These are phyloP conservation scores for Groenewaldozyma auringiensis DNA, from an alignment of 1,139 yeast species.

Conservation along the genomic window DNA sequence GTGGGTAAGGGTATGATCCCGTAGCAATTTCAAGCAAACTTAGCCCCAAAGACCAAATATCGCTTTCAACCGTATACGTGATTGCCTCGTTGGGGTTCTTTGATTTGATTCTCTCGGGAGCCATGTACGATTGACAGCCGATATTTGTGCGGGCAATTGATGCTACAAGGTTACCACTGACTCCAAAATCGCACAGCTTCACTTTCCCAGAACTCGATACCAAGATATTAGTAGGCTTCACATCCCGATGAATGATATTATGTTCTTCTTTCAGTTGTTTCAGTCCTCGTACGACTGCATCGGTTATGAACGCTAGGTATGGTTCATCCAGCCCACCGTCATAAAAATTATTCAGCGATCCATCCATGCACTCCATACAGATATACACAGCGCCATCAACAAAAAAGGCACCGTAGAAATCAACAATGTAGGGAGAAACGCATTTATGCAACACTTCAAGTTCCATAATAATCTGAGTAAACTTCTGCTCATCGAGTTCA, in stretches of 20 bases:
- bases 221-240: constrained; percentile 90
- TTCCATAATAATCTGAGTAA: constrained; percentile 92
- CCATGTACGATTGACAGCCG: constrained; percentile 98
- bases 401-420: constrained; percentile 93
- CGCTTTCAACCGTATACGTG: constrained; percentile 89
- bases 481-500: constrained; percentile 84
- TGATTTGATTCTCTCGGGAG: constrained; percentile 89
- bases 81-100: constrained; percentile 45
- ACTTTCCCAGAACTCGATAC: constrained; percentile 75
- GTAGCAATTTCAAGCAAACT: constrained; percentile 82
- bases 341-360: constrained; percentile 82
- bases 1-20: constrained; percentile 92
- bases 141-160: constrained; percentile 92
- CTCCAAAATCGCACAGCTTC: constrained; percentile 95
- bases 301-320: constrained; percentile 72
- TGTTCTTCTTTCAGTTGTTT: constrained; percentile 80
- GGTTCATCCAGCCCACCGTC: constrained; percentile 74
- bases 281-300: constrained; percentile 74
- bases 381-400: constrained; percentile 97
- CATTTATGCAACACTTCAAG: constrained; percentile 88
- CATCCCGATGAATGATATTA: constrained; percentile 93
- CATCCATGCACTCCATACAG: constrained; percentile 99
- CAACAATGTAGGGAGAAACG: constrained; percentile 82
- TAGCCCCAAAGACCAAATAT: constrained; percentile 92
- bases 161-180: constrained; percentile 89